phyloP scores from a whole-genome alignment of 148 eudicot genomes.

The Rhododendron vialii region DNA sequence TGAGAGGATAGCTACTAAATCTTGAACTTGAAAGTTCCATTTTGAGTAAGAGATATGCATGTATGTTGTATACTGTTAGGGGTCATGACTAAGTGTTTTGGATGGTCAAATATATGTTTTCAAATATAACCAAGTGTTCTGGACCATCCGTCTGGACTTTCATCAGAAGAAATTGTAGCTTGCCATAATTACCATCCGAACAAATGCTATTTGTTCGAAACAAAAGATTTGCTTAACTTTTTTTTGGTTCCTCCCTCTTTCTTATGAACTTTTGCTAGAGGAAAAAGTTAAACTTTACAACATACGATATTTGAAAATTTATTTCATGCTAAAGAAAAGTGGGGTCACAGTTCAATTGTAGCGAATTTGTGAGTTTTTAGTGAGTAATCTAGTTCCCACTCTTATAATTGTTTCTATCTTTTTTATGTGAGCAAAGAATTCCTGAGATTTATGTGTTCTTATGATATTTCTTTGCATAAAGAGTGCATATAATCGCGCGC shows the following conservation, averaged over 20 bases:
- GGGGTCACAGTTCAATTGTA: neutral
- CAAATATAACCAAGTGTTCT: neutral
- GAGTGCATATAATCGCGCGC: neutral
- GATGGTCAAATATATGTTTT: neutral
- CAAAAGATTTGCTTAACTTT: no score
- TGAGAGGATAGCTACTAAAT: neutral
- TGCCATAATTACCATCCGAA: neutral
- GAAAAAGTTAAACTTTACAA: neutral
- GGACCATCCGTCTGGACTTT: neutral
- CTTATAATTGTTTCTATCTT: neutral
- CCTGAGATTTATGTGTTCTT: neutral
- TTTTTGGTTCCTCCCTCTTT: neutral
- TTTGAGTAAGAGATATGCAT: neutral
- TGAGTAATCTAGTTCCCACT: neutral
- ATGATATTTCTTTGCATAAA: neutral
- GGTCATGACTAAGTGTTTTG: neutral
- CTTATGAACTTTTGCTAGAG: neutral
- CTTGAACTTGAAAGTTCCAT: neutral
- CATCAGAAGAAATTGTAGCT: neutral
- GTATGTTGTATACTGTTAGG: neutral
- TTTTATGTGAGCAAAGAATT: neutral
- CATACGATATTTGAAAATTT: neutral
- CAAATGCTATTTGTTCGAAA: neutral
- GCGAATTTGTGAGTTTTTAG: neutral
- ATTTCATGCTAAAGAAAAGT: neutral